Percentiles rank a stretch among this genome's conserved stretches.
phyloP scores from a whole-genome alignment of 2,329 filamentous ascomycete species.

The Fusarium multiceps region DNA sequence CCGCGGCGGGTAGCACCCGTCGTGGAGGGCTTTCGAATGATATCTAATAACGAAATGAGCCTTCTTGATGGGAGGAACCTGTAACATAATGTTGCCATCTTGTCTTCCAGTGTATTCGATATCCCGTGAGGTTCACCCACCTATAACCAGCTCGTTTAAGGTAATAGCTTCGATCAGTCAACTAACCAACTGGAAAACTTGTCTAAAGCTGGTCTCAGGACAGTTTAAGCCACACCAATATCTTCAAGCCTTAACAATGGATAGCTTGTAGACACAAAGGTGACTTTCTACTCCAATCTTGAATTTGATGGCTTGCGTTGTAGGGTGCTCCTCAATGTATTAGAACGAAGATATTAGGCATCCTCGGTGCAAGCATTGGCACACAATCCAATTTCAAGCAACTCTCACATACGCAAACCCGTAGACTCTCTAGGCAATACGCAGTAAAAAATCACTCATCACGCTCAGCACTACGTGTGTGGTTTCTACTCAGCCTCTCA shows the following conservation, averaged over 20 bases:
- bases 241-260: not conserved
- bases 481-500: not conserved
- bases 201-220: not conserved
- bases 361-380: not conserved
- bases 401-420: not conserved
- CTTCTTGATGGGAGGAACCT: not conserved
- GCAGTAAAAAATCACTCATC: not conserved
- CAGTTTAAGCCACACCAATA: not conserved
- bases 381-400: not conserved
- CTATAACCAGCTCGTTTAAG: not conserved
- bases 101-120: not conserved
- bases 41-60: slow-evolving; percentile 13
- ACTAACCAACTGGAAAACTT: not conserved
- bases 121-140: not conserved
- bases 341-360: not conserved
- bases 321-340: not conserved
- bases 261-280: not conserved
- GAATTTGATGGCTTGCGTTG: not conserved
- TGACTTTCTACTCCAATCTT: not conserved
- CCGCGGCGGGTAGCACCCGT: slow-evolving; percentile 27
- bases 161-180: not conserved
- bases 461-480: not conserved
- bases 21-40: slow-evolving; percentile 36
- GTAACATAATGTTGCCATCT: not conserved
- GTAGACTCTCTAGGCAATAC: not conserved